Percentiles rank a stretch among this genome's conserved stretches.
phyloP scores from a whole-genome alignment of 1,139 yeast genomes.

The Pichia terricola region DNA sequence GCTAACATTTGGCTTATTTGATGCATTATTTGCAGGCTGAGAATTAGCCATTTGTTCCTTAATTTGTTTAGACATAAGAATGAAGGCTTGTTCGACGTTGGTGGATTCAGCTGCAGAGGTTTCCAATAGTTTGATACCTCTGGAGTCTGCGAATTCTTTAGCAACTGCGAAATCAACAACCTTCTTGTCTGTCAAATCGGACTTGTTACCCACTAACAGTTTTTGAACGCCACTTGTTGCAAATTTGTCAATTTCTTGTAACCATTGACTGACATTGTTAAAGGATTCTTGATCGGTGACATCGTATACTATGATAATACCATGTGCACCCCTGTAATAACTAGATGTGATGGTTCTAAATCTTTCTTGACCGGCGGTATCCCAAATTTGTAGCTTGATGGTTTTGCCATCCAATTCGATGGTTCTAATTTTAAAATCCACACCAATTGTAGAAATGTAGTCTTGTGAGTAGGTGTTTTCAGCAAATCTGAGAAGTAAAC shows the following conservation, averaged over 20 bases:
- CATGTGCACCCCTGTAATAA: conserved; percentile 97
- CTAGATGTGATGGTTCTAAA: conserved; percentile 97
- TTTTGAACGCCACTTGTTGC: conserved; percentile 98
- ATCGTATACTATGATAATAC: conserved; percentile 94
- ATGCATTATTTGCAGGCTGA: conserved; percentile 36
- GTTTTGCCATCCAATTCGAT: conserved; percentile 95
- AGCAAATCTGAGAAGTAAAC: conserved; percentile 88
- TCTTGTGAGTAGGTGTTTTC: conserved; percentile 97
- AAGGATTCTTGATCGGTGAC: conserved; percentile 97
- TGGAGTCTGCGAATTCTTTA: conserved; percentile 94
- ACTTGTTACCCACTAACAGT: conserved; percentile 92
- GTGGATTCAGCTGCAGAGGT: conserved; percentile 94
- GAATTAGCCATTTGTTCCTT: conserved; percentile 87
- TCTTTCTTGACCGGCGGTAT: conserved; percentile 98
- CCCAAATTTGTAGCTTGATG: conserved; percentile 97
- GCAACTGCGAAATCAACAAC: conserved; percentile 95
- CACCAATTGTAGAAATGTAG: conserved; percentile 95
- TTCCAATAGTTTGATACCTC: conserved; percentile 92
- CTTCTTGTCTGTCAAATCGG: conserved; percentile 88
- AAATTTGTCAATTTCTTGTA: conserved; percentile 96
- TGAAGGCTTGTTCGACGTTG: conserved; percentile 95
- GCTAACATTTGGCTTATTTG: conserved; percentile 67
- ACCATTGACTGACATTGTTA: conserved; percentile 96
- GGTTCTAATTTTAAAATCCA: conserved; percentile 95
- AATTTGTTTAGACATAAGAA: conserved; percentile 97